phyloP scores from a whole-genome alignment of 495 filamentous ascomycete species.

The Trichoderma virens region DNA sequence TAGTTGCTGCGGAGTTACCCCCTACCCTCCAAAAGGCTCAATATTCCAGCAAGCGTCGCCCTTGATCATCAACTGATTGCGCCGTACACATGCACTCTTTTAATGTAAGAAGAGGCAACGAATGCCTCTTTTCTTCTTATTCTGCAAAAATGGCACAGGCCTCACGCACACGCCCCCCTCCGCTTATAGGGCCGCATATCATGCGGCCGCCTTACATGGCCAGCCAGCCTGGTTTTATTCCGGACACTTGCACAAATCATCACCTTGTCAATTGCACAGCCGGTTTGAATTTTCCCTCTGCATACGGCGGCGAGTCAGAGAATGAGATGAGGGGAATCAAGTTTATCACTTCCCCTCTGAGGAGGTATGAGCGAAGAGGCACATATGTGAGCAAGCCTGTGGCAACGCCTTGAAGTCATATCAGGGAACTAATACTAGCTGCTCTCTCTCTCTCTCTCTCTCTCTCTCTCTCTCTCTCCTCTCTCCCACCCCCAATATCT shows the following conservation, averaged over 20 bases:
- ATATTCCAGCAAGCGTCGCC: neutral
- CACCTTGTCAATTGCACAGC: neutral
- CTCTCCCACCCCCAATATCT: neutral
- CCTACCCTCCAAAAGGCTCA: neutral
- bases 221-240: neutral
- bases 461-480: neutral
- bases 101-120: neutral
- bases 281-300: neutral
- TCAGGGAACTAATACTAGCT: no score
- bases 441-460: no score
- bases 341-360: neutral
- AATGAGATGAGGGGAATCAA: neutral
- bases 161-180: conserved; percentile 18
- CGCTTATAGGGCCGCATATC: conserved; percentile 20
- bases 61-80: neutral
- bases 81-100: neutral
- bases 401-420: no score
- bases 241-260: neutral
- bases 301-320: neutral
- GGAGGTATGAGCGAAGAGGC: neutral
- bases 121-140: neutral
- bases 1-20: neutral
- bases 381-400: no score
- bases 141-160: conserved; percentile 1
- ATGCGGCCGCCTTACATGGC: conserved; percentile 16